phyloP scores from a whole-genome alignment of 257 asterid genomes.

The Ballota nigra region DNA sequence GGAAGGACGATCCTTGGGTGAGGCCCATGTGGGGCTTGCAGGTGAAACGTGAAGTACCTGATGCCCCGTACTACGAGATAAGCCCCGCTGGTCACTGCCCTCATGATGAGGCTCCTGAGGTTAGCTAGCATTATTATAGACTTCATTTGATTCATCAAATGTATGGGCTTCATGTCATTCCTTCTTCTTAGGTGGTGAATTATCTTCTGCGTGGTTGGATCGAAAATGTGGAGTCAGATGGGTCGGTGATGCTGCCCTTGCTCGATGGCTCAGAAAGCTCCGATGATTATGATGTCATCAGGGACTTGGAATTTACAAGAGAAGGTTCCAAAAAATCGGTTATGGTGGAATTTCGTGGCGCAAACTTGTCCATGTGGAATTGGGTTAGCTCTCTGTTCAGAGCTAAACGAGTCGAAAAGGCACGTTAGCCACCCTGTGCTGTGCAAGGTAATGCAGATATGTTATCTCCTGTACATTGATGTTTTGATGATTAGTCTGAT shows the following conservation, averaged over 20 bases:
- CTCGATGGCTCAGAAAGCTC: constrained; percentile 40
- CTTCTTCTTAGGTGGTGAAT: constrained; percentile 57
- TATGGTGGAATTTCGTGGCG: constrained; percentile 51
- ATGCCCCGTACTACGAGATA: constrained; percentile 82
- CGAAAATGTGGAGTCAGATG: constrained; percentile 54
- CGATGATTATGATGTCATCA: constrained; percentile 29
- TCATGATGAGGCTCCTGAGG: constrained; percentile 98
- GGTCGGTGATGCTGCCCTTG: constrained; percentile 51
- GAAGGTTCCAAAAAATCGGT: constrained; percentile 44
- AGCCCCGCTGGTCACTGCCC: constrained; percentile 99
- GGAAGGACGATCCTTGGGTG: constrained; percentile 98
- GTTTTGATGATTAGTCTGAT: neutral
- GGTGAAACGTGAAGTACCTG: constrained; percentile 63
- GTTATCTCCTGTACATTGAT: constrained; percentile 16
- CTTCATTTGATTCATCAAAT: neutral
- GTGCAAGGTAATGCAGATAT: constrained; percentile 3
- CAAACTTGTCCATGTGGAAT: constrained; percentile 52
- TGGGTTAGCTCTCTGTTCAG: constrained; percentile 42
- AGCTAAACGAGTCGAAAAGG: neutral
- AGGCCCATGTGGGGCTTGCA: constrained; percentile 75
- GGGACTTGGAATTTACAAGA: constrained; percentile 49
- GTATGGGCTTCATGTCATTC: neutral
- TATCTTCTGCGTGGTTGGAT: constrained; percentile 75
- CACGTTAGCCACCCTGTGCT: neutral
- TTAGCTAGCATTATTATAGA: constrained; percentile 18